These are phyloP conservation scores for Nissolia schottii DNA, from an alignment of 306 rosid genomes.

Conservation along the genomic window DNA sequence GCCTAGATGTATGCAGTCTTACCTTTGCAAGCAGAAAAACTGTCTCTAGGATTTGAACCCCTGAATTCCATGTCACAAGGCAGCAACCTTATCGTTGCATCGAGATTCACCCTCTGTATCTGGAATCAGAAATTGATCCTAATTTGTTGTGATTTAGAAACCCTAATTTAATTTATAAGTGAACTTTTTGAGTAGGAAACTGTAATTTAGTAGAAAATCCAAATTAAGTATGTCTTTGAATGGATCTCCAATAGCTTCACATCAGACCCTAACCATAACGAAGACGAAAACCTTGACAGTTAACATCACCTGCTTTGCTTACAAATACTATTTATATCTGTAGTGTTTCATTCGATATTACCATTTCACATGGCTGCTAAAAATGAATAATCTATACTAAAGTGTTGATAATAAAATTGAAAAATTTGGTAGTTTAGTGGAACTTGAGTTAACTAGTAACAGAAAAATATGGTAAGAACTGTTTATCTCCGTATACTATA, in stretches of 20 bases:
- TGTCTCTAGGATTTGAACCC: no score
- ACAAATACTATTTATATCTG: neutral
- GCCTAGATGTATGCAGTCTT: no score
- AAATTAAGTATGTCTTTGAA: neutral
- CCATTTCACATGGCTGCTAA: slow-evolving; percentile 7
- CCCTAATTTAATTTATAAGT: neutral
- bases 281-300: neutral
- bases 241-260: neutral
- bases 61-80: no score
- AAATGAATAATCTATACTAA: neutral
- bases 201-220: slow-evolving; percentile 13
- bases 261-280: neutral
- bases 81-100: no score
- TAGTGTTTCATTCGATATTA: neutral
- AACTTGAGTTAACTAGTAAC: neutral
- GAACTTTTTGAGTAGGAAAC: neutral
- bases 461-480: neutral
- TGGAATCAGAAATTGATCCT: neutral
- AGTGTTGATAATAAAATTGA: neutral
- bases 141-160: neutral
- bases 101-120: no score
- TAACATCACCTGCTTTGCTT: neutral
- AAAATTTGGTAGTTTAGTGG: neutral
- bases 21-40: no score
- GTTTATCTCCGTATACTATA: neutral